A percentile compares a stretch with the other conserved stretches of the same genome.
These are phyloP conservation scores for Mycena galopus DNA, from an alignment of 768 basidiomycete genomes.

Conservation along the genomic window DNA sequence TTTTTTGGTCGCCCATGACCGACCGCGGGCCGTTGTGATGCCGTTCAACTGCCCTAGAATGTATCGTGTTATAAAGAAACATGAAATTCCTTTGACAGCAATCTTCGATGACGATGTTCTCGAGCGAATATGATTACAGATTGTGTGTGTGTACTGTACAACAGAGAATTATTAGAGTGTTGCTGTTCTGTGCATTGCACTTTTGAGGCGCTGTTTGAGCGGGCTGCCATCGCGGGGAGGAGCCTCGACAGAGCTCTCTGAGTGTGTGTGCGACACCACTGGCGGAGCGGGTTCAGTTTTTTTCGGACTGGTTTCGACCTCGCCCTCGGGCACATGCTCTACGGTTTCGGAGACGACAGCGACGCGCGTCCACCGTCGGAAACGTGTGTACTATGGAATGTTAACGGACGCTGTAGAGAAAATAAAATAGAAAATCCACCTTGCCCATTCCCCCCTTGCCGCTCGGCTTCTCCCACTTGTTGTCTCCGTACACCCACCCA, in stretches of 20 bases:
- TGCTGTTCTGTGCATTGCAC: slow-evolving; percentile 43
- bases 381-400: slow-evolving; percentile 80
- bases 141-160: slow-evolving; percentile 6
- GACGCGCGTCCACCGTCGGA: slow-evolving; percentile 88
- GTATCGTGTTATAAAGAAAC: slow-evolving; percentile 80
- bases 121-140: slow-evolving; percentile 21
- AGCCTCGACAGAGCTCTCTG: slow-evolving; percentile 31
- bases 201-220: slow-evolving; percentile 44
- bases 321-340: slow-evolving; percentile 61
- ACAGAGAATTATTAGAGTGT: no score
- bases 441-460: slow-evolving; percentile 89
- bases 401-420: background rate
- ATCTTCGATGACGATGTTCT: slow-evolving; percentile 81
- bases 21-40: slow-evolving; percentile 66
- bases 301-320: slow-evolving; percentile 40
- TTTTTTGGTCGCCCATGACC: background rate
- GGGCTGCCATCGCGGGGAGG: slow-evolving; percentile 40
- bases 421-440: slow-evolving; percentile 50
- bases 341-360: slow-evolving; percentile 83
- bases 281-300: slow-evolving; percentile 8
- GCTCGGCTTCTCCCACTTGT: slow-evolving; percentile 91
- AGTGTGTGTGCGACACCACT: slow-evolving; percentile 8
- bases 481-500: slow-evolving; percentile 95
- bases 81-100: slow-evolving; percentile 80
- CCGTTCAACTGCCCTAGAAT: slow-evolving; percentile 84